Conservation (phyloP, 352 stramenopile species). For the Achlya hypogyna region DNA sequence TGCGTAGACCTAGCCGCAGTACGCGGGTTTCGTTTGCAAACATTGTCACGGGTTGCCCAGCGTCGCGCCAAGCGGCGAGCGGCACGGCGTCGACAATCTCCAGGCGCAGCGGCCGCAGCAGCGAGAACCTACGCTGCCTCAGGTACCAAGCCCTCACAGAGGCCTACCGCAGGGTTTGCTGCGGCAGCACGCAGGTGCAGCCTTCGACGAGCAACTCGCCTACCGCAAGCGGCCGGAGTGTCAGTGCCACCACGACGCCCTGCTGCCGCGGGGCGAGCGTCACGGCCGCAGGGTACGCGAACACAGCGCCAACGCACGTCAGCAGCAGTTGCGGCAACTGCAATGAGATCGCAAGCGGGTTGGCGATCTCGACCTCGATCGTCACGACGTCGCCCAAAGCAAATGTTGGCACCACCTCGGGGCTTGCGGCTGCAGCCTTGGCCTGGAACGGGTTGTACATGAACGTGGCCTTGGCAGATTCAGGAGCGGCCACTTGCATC, state of each 20-base stretch:
- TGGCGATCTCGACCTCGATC: constrained; percentile 49
- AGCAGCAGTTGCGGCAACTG: constrained; percentile 46
- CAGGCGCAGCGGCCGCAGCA: background rate
- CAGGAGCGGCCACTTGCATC: background rate
- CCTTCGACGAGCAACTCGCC: constrained; percentile 3
- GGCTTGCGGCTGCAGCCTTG: constrained; percentile 20
- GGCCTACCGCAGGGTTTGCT: constrained; percentile 2
- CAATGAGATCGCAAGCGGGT: constrained; percentile 52
- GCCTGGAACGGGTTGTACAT: constrained; percentile 37
- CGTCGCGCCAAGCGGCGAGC: background rate
- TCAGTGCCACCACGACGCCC: background rate
- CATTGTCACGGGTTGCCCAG: background rate
- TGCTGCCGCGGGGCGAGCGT: background rate
- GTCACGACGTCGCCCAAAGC: constrained; percentile 48
- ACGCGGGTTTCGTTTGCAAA: background rate
- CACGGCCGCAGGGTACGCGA: background rate
- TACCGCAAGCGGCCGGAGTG: background rate
- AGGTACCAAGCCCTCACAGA: background rate
- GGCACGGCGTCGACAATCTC: background rate
- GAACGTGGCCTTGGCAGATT: constrained; percentile 17
- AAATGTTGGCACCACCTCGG: constrained; percentile 12
- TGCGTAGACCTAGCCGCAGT: background rate
- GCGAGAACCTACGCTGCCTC: background rate
- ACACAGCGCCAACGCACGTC: background rate
- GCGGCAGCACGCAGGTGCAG: background rate